Evolutionary conservation across 345 rosid genomes (phyloP), one percentile per base, ranked within the genome.

Genomic region (Erodium maritimum): DNA sequence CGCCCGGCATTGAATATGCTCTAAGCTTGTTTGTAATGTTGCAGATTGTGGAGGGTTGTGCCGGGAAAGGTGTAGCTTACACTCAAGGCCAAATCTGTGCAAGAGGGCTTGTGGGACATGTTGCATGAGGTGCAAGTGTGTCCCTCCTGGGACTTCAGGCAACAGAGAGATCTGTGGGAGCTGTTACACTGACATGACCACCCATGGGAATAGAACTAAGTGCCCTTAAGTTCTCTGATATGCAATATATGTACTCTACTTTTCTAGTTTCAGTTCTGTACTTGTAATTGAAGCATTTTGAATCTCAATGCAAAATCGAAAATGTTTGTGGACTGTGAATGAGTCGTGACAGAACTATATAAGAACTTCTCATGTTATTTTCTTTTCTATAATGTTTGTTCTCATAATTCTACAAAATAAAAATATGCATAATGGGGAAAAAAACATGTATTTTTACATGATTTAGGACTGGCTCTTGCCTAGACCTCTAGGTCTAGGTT

Each of bases 51-150:
- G 67, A 24, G 57, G 19, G 17, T 64, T 56, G 0, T 66, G 75
- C 23, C 37, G 45, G 0, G 61, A 17, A 14, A 58, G 75, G 53
- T 71, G 71, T 52, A 55, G n/a, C 12, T 1, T 37, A 17, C 50
- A 62, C 12, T 61, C 68, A 53, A 52, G 69, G 70, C 74, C 64
- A 5, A 65, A 65, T 54, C 62, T 65, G 52, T 65, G 73, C 56
- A 56, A 65, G 25, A 65, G 73, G 56, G 65, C 69, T 1, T 70
- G 73, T 53, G 66, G 65, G 22, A 65, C 62, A 13, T 70, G 74
- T 59, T 65, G 69, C 17, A 33, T 45, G 19, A 37, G 19, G 59
- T 65, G 74, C 59, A 23, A 56, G 20, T 56, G 63, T 37, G 69
- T 65, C 5, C 74, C 74, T 21, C 63, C 74, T 16, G 69, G 69